These are phyloP conservation scores for Canariomyces notabilis DNA, from an alignment of 2,329 filamentous ascomycete genomes.

Conservation along the genomic window DNA sequence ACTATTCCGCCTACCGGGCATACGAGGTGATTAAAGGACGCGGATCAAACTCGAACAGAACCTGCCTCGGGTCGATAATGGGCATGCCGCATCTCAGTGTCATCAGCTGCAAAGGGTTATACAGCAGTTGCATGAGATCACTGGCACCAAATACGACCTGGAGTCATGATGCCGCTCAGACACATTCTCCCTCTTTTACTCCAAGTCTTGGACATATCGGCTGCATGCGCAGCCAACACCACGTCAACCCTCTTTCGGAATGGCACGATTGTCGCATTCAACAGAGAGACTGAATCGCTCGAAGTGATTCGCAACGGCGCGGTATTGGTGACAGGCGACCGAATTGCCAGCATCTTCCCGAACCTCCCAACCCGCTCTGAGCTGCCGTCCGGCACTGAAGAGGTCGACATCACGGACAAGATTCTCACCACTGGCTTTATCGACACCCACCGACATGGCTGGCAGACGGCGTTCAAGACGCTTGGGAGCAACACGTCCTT, in stretches of 20 bases:
- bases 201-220: background rate
- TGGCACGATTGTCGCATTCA: constrained; percentile 31
- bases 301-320: constrained; percentile 37
- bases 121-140: no score
- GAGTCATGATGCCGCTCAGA: no score
- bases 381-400: constrained; percentile 31
- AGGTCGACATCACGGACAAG: constrained; percentile 45
- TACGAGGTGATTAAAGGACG: no score
- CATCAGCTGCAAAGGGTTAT: no score
- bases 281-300: constrained; percentile 30
- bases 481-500: constrained; percentile 47
- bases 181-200: background rate
- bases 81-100: no score
- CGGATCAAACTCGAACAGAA: no score
- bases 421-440: constrained; percentile 53
- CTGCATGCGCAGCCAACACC: no score
- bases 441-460: constrained; percentile 51
- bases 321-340: constrained; percentile 36
- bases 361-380: background rate
- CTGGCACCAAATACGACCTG: no score
- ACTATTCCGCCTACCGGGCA: no score
- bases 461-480: constrained; percentile 53
- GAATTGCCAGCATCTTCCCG: constrained; percentile 32
- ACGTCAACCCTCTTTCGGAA: background rate
- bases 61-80: no score